These are phyloP conservation scores for Nemania diffusa DNA, from an alignment of 2,329 filamentous ascomycete species.

Conservation along the genomic window DNA sequence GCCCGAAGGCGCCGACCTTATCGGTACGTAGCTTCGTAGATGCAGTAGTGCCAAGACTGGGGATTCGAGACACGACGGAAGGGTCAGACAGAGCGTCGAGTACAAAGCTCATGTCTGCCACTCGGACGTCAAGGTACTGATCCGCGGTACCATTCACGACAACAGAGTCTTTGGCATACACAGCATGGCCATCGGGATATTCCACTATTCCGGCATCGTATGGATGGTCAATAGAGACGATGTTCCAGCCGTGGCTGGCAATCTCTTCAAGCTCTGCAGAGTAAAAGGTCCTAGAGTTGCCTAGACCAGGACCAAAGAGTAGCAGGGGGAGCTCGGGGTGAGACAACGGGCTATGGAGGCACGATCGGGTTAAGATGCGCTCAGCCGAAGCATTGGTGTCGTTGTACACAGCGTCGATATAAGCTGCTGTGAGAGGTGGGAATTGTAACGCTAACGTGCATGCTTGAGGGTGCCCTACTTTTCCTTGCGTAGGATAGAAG, in stretches of 20 bases:
- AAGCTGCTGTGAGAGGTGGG: conserved; percentile 15
- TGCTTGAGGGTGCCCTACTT: neutral
- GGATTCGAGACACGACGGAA: conserved; percentile 1
- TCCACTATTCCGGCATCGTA: conserved; percentile 5
- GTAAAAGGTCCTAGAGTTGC: conserved; percentile 6
- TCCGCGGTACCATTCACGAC: conserved; percentile 1
- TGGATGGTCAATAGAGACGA: conserved; percentile 13
- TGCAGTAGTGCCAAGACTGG: neutral
- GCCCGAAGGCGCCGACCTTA: conserved; percentile 5
- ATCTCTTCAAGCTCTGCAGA: conserved; percentile 8
- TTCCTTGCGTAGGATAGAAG: conserved; percentile 8
- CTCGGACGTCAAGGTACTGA: conserved; percentile 2
- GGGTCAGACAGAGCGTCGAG: conserved; percentile 10
- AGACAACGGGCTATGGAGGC: conserved; percentile 1
- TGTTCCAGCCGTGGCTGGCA: conserved; percentile 7
- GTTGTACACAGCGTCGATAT: conserved; percentile 14
- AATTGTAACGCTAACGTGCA: conserved; percentile 11
- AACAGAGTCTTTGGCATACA: neutral
- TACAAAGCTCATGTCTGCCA: conserved; percentile 13
- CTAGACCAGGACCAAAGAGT: conserved; percentile 10
- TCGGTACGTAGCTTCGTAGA: neutral
- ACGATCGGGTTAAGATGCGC: conserved; percentile 6
- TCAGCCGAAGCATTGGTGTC: conserved; percentile 6
- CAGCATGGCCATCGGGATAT: conserved; percentile 11
- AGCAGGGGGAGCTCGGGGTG: conserved; percentile 3